Conservation (phyloP, 148 eudicot genomes). For the Chenopodium album region DNA sequence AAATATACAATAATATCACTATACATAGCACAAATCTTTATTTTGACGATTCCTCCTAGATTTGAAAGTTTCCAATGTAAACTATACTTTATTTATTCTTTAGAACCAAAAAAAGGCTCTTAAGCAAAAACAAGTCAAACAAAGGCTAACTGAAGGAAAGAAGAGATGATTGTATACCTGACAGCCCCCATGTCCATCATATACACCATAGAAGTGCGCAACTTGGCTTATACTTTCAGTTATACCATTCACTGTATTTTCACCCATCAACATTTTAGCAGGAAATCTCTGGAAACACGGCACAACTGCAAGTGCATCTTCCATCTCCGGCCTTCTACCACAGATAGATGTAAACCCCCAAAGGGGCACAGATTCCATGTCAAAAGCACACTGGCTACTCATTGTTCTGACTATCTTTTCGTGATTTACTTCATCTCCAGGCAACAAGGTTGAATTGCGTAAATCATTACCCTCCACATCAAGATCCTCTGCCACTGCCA, state of each 20-base stretch:
- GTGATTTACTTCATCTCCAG: constrained; percentile 29
- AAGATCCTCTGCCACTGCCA: constrained; percentile 38
- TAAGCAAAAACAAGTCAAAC: background rate
- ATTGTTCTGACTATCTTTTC: constrained; percentile 39
- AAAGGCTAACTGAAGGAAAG: background rate
- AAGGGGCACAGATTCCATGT: constrained; percentile 38
- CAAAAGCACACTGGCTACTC: constrained; percentile 29
- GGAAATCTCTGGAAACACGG: constrained; percentile 47
- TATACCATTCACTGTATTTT: constrained; percentile 30
- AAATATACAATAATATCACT: background rate
- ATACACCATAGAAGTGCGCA: constrained; percentile 51
- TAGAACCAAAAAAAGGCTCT: background rate
- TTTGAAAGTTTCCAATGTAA: background rate
- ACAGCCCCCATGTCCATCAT: constrained; percentile 67
- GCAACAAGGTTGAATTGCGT: constrained; percentile 27
- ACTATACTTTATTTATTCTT: background rate
- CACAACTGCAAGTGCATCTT: constrained; percentile 45
- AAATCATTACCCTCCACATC: constrained; percentile 33
- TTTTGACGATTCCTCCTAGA: background rate
- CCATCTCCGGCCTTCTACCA: constrained; percentile 59
- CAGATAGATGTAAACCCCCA: constrained; percentile 55
- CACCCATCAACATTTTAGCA: constrained; percentile 38
- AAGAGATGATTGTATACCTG: constrained; percentile 37
- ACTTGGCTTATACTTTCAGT: constrained; percentile 33
- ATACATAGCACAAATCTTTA: background rate